Evolutionary conservation across 495 filamentous ascomycete species (phyloP), one percentile per base, ranked within the genome.

Genomic region (Neurospora intermedia): DNA sequence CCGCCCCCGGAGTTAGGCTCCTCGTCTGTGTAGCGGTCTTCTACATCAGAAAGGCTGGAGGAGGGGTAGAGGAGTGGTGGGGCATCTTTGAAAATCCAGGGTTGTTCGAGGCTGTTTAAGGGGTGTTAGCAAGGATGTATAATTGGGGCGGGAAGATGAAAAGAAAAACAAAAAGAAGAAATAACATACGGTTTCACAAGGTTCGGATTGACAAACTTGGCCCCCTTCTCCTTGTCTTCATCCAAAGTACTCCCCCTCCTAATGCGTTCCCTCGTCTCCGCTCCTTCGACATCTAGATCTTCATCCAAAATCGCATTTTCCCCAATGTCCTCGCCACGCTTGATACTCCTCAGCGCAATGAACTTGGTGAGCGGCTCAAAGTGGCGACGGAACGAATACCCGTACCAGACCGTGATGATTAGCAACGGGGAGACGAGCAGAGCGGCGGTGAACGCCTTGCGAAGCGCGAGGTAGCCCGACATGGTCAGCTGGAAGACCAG

Each of bases 401-500:
- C 91, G 77, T 94, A 94, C 93, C 94, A 97, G 10, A 98, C 81
- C 0, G 94, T 97, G 27, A 86, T 88, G 7, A 88, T 79, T 4
- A 98, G 80, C 2, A 98, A 86, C 39, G 96, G 96, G 3, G 90
- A 81, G 20, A 98, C 86, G 13, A 96, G 82, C 43, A 89, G 79
- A 0, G 94, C 90, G 8, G 90, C 85, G 16, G 87, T 89, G 72
- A 93, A 92, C 0, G 91, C 92, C 45, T 84, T 79, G 39, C 88
- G 87, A n/a, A 95, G 81, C 11, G 93, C 93, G 27, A 99, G 85
- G 54, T 93, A 89, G 2, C 94, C 96, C 15, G 94, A 92, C 88
- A 96, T 96, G 43, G 94, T 91, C 35, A 97, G 79, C 77, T 99
- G 94, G 78, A 97, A 97, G 42, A 98, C 87, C 18, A 94, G 82